phyloP scores from a whole-genome alignment of 192 early-diverging fungal genomes.

The Rhizophagus clarus region DNA sequence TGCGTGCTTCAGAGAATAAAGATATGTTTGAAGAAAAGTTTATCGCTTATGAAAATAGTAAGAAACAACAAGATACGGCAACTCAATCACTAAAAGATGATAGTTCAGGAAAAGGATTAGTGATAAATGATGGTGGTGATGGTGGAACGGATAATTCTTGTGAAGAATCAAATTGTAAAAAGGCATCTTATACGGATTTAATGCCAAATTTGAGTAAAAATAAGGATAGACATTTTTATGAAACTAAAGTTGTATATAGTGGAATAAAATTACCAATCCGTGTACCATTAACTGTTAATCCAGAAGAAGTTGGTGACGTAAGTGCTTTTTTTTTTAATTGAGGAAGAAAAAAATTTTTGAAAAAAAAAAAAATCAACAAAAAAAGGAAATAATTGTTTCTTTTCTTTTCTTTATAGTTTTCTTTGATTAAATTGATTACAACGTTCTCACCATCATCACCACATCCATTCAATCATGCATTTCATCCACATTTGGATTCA shows the following conservation, averaged over 20 bases:
- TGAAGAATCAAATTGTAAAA: conserved; percentile 42
- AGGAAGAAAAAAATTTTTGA: background rate
- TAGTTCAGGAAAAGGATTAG: conserved; percentile 29
- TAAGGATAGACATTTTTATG: conserved; percentile 87
- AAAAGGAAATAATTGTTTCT: background rate
- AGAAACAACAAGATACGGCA: conserved; percentile 5
- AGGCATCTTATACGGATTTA: conserved; percentile 55
- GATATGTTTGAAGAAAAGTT: conserved; percentile 88
- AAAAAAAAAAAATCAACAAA: background rate
- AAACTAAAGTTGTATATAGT: conserved; percentile 84
- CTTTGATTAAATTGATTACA: conserved; percentile 76
- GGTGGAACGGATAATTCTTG: background rate
- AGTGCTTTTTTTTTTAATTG: conserved; percentile 34
- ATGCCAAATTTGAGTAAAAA: conserved; percentile 49
- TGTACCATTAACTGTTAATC: conserved; percentile 82
- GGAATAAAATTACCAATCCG: conserved; percentile 85
- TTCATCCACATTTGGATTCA: conserved; percentile 89
- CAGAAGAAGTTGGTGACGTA: conserved; percentile 92
- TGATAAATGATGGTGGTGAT: background rate
- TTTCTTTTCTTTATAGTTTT: conserved; percentile 57
- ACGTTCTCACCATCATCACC: conserved; percentile 67
- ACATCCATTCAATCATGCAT: conserved; percentile 49
- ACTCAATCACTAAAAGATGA: conserved; percentile 24
- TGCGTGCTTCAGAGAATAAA: conserved; percentile 81
- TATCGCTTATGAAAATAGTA: conserved; percentile 38